These are phyloP conservation scores for Apiotrichum veenhuisii DNA, from an alignment of 1,284 basidiomycete species.

Conservation along the genomic window DNA sequence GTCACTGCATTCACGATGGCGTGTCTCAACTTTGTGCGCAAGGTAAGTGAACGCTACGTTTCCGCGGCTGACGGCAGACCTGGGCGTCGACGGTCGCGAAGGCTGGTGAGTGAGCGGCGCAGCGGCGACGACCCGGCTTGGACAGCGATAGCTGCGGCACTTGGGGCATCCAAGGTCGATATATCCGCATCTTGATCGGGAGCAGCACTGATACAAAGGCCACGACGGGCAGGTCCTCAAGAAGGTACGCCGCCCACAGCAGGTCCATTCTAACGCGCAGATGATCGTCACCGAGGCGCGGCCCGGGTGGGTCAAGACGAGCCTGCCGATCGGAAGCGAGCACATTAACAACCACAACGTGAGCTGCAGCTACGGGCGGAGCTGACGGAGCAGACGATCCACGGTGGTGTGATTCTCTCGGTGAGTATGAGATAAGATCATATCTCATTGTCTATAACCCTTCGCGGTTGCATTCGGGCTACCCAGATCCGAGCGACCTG, in stretches of 20 bases:
- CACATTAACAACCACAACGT: conserved; percentile 50
- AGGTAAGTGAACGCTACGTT: conserved; percentile 12
- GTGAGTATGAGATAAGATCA: conserved; percentile 24
- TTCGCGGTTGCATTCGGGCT: no score
- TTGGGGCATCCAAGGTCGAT: no score
- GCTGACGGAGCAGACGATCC: conserved; percentile 43
- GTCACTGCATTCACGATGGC: conserved; percentile 16
- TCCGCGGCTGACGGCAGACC: conserved; percentile 17
- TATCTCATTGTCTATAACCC: no score
- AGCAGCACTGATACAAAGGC: conserved; percentile 27
- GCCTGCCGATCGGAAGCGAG: conserved; percentile 35
- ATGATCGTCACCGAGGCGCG: conserved; percentile 24
- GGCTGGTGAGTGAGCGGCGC: conserved; percentile 22
- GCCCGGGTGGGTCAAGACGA: conserved; percentile 42
- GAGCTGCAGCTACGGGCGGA: not conserved
- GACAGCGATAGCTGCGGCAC: not conserved
- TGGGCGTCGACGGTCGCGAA: conserved; percentile 39
- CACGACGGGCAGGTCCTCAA: conserved; percentile 20
- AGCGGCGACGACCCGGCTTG: not conserved
- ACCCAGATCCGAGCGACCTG: no score
- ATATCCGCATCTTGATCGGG: no score
- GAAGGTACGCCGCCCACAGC: not conserved
- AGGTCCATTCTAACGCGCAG: conserved; percentile 16
- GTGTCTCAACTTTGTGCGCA: conserved; percentile 30
- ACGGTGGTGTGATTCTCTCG: conserved; percentile 47